Conservation (phyloP, 345 rosid species). For the Gossypium anomalum region DNA sequence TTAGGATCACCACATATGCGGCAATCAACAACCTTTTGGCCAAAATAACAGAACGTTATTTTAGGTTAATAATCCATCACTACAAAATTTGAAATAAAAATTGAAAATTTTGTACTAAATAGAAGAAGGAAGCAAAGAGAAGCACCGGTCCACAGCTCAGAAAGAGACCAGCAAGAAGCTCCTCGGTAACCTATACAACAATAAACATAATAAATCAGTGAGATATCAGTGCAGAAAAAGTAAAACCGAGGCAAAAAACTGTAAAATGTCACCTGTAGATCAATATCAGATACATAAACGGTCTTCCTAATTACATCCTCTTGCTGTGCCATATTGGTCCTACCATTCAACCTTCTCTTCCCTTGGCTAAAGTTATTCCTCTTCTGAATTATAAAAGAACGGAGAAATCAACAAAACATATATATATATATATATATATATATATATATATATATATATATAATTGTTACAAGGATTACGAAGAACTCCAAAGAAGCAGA, state of each 20-base stretch:
- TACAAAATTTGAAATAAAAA: not conserved
- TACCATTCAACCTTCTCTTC: slow-evolving; percentile 65
- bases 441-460: not conserved
- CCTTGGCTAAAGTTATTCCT: slow-evolving; percentile 61
- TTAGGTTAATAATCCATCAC: slow-evolving; percentile 5
- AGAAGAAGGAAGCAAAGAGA: slow-evolving; percentile 8
- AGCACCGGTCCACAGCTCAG: slow-evolving; percentile 71
- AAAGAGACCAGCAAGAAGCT: slow-evolving; percentile 87
- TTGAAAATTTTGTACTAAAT: not conserved
- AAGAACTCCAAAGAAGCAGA: not conserved
- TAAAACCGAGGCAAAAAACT: not conserved
- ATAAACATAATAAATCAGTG: slow-evolving; percentile 7
- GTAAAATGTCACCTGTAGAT: slow-evolving; percentile 48
- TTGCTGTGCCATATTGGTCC: slow-evolving; percentile 83
- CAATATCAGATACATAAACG: slow-evolving; percentile 75
- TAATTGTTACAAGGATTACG: slow-evolving; percentile 28
- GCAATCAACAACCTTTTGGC: slow-evolving; percentile 65
- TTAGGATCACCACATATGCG: slow-evolving; percentile 94
- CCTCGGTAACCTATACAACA: slow-evolving; percentile 68
- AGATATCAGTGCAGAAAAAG: slow-evolving; percentile 8
- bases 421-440: not conserved
- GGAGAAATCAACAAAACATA: slow-evolving; percentile 18
- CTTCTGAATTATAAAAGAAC: slow-evolving; percentile 47
- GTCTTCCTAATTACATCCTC: slow-evolving; percentile 84
- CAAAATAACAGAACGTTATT: slow-evolving; percentile 6